Evolutionary conservation across 768 basidiomycete genomes (phyloP), one percentile per base, ranked within the genome.

Genomic region (Lactarius indigo): DNA sequence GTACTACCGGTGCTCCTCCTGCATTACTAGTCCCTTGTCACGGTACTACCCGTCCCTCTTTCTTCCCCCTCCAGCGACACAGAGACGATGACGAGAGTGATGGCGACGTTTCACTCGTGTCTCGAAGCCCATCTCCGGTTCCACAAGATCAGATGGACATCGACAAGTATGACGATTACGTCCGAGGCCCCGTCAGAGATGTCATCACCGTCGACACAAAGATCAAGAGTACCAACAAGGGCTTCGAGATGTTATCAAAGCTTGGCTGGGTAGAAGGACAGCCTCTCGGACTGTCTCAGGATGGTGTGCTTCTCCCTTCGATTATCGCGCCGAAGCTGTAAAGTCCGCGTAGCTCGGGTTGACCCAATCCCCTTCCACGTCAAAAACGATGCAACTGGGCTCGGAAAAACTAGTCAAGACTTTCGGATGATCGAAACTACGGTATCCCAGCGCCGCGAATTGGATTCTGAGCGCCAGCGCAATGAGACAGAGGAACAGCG

Each of bases 221-320:
- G 75, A 87, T 94, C 72, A 89, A 89, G 74, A 81, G 84, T 50
- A 83, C 85, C 42, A 94, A 94, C 77, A 90, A 87, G 72, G 92
- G 92, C 15, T 93, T 92, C 74, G 80, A 84, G 9, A 83, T 94
- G 80, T 84, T 94, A 1, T 83, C 87, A 37, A 93, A 89, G 76
- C 83, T 94, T 61, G 92, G 92, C 8, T 94, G 92, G 92, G 77
- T 82, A 0, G 90, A 91, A 73, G 92, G 92, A 15, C 85, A 88
- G 69, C 86, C 89, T 20, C 79, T 94, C 1, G 92, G 92, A 5
- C 71, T 90, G 18, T 89, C 90, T 60, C 86, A 82, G 33, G 89
- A 92, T 65, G 92, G 92, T 92, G 68, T 23, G 78, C 66, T 41
- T 61, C 57, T 70, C 47, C 54, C 20, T 68, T 42, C 33, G 26